Evolutionary conservation across 2,329 filamentous ascomycete genomes (phyloP).

Genomic region (Tolypocladium album): DNA sequence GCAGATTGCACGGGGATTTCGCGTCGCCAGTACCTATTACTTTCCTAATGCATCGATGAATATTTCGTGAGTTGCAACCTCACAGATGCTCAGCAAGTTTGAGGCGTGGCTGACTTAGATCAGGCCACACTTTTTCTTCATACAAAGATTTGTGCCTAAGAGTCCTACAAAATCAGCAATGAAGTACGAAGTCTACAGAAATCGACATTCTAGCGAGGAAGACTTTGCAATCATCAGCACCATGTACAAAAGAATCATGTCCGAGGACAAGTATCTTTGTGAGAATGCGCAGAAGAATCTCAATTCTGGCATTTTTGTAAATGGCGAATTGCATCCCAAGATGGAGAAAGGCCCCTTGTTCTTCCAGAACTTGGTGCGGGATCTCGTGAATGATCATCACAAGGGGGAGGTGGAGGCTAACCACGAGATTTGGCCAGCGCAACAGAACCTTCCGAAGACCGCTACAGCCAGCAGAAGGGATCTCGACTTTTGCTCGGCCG

Average conservation of each 20-base stretch:
- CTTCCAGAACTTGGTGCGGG: conserved; percentile 42
- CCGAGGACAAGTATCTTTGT: conserved; percentile 54
- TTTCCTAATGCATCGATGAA: conserved; percentile 41
- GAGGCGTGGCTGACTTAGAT: no score
- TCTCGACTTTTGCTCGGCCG: conserved; percentile 20
- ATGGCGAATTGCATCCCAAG: conserved; percentile 50
- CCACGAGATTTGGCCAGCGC: conserved; percentile 42
- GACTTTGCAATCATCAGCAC: conserved; percentile 46
- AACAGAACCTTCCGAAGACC: conserved; percentile 19
- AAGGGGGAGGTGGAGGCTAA: conserved; percentile 31
- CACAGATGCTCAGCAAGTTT: no score
- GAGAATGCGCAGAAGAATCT: conserved; percentile 48
- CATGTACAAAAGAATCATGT: conserved; percentile 54
- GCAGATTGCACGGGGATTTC: conserved; percentile 35
- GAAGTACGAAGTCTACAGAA: conserved; percentile 52
- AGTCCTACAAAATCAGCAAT: conserved; percentile 40
- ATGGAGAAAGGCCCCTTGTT: conserved; percentile 49
- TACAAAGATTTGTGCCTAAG: conserved; percentile 50
- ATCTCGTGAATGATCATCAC: conserved; percentile 35
- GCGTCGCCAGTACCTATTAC: conserved; percentile 34
- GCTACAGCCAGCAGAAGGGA: conserved; percentile 15
- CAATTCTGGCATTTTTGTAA: conserved; percentile 49
- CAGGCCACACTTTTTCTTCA: conserved; percentile 52
- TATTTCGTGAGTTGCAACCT: conserved; percentile 29
- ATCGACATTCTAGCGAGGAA: conserved; percentile 47